These are phyloP conservation scores for Saccharomyces pastorianus DNA, from an alignment of 1,139 yeast genomes.

Conservation along the genomic window DNA sequence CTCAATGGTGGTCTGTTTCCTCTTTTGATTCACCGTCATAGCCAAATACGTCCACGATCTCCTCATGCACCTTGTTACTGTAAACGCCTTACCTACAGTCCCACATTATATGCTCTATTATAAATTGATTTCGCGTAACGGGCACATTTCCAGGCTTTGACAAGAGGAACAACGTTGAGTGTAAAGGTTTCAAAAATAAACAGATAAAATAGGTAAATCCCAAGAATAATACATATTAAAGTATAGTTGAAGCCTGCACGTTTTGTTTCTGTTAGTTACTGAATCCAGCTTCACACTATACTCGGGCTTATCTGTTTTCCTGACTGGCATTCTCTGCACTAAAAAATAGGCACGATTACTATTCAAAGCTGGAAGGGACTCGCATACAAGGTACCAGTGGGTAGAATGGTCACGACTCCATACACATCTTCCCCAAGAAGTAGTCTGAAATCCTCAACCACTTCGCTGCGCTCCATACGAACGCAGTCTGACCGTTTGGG, in stretches of 20 bases:
- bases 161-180: not conserved
- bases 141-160: not conserved
- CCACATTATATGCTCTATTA: not conserved
- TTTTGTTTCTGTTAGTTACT: not conserved
- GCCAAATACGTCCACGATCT: not conserved
- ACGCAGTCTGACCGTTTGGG: not conserved
- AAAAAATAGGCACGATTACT: not conserved
- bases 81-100: not conserved
- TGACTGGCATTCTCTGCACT: not conserved
- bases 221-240: not conserved
- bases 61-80: not conserved
- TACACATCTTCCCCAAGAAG: not conserved
- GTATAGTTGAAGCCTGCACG: not conserved
- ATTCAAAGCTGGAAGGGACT: not conserved
- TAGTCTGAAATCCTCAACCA: not conserved
- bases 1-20: slow-evolving; percentile 13
- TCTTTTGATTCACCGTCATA: slow-evolving; percentile 11
- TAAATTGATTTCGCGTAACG: not conserved
- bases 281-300: not conserved
- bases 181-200: not conserved
- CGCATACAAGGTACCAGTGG: not conserved
- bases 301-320: slow-evolving; percentile 1
- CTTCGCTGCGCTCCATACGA: not conserved
- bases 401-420: not conserved
- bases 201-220: not conserved